Conservation (phyloP, 257 asterid genomes). For the Apocynum venetum region DNA sequence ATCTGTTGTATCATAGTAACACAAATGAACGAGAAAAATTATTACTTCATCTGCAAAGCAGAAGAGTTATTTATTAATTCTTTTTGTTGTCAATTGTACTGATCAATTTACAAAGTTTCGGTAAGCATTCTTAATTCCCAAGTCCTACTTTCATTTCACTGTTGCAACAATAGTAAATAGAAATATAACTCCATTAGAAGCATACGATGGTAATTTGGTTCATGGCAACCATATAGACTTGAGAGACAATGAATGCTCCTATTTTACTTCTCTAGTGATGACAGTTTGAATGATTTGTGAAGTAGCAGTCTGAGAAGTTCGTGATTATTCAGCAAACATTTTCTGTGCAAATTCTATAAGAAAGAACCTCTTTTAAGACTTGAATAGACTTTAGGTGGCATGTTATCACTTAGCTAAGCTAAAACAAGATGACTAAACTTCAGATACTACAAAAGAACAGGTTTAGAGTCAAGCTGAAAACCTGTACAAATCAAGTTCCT, state of each 20-base stretch:
- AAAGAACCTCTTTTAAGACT: background rate
- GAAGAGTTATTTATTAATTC: background rate
- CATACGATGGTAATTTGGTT: background rate
- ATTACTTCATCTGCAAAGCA: background rate
- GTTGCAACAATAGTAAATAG: background rate
- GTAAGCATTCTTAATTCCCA: no score
- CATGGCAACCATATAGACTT: background rate
- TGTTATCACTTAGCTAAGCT: background rate
- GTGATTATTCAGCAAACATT: no score
- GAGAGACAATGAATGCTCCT: background rate
- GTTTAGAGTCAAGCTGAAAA: conserved; percentile 4
- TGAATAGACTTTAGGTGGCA: background rate
- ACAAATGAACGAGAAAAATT: background rate
- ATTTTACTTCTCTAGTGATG: background rate
- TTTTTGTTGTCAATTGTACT: background rate
- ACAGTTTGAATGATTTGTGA: background rate
- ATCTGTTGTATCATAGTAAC: background rate
- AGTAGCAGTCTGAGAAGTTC: background rate
- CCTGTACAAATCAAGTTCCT: conserved; percentile 41
- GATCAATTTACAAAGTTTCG: background rate
- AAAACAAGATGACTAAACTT: background rate
- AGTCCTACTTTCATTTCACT: background rate
- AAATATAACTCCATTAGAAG: background rate
- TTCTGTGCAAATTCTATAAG: background rate
- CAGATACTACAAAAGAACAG: no score